Conservation (phyloP, 2,329 filamentous ascomycete species). For the Colletotrichum echinochloae region DNA sequence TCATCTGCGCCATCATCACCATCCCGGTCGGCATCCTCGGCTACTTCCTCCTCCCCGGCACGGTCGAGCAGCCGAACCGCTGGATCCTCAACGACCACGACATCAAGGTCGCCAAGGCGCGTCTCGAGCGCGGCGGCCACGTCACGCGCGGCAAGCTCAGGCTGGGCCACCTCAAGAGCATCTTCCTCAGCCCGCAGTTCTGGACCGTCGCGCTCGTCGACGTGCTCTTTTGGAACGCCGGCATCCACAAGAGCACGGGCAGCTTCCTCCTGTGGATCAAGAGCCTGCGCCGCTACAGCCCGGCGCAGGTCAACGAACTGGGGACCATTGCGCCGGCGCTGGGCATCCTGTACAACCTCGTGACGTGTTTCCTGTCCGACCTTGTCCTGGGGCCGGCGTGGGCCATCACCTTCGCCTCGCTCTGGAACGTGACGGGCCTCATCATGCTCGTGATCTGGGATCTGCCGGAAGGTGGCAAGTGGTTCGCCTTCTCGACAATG, state of each 20-base stretch:
- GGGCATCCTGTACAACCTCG: constrained; percentile 32
- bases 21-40: constrained; percentile 55
- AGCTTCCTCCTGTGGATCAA: constrained; percentile 56
- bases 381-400: constrained; percentile 46
- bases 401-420: constrained; percentile 45
- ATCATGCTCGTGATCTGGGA: constrained; percentile 65
- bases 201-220: constrained; percentile 53
- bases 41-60: constrained; percentile 53
- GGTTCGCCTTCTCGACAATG: constrained; percentile 62
- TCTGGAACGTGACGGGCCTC: constrained; percentile 29
- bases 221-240: constrained; percentile 61
- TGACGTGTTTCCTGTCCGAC: constrained; percentile 36
- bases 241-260: constrained; percentile 53
- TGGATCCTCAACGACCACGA: constrained; percentile 47
- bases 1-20: constrained; percentile 58
- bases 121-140: constrained; percentile 57
- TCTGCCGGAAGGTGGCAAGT: constrained; percentile 65
- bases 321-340: constrained; percentile 37
- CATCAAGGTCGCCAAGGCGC: constrained; percentile 44
- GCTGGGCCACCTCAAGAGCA: constrained; percentile 46
- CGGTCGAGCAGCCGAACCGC: constrained; percentile 46
- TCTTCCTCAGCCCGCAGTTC: constrained; percentile 56
- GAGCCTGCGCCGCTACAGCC: constrained; percentile 55
- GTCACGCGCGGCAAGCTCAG: constrained; percentile 52
- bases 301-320: constrained; percentile 65